Conservation (phyloP, 73 alveolate genomes). For the Blepharisma japonicum region DNA sequence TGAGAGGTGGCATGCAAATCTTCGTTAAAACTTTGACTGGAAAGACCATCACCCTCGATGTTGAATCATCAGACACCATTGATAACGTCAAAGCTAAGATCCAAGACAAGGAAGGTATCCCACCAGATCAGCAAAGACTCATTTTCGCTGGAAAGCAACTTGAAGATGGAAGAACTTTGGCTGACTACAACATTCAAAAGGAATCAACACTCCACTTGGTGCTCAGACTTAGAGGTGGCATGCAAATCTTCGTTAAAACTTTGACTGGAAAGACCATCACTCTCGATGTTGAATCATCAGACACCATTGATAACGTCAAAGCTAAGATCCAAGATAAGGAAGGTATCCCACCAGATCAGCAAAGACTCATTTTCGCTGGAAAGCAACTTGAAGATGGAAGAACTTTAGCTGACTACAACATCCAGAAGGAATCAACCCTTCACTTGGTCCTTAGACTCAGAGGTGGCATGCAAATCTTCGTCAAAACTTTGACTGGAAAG, state of each 20-base stretch:
- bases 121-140: constrained; percentile 18
- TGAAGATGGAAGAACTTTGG: constrained; percentile 23
- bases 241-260: constrained; percentile 27
- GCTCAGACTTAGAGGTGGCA: constrained; percentile 49
- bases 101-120: constrained; percentile 27
- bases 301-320: constrained; percentile 24
- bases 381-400: constrained; percentile 11
- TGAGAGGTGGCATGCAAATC: constrained; percentile 31
- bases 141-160: constrained; percentile 12
- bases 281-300: constrained; percentile 20
- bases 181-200: constrained; percentile 24
- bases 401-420: constrained; percentile 21
- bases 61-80: constrained; percentile 27
- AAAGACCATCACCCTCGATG: constrained; percentile 25
- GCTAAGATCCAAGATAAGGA: constrained; percentile 26
- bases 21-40: constrained; percentile 12
- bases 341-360: constrained; percentile 27
- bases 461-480: constrained; percentile 25
- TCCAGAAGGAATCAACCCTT: constrained; percentile 22
- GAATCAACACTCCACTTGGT: constrained; percentile 21
- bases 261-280: constrained; percentile 16
- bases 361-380: constrained; percentile 9
- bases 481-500: constrained; percentile 50
- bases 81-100: constrained; percentile 23
- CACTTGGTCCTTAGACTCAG: background rate